Conservation (phyloP, 2,329 filamentous ascomycete genomes). For the Pseudogymnoascus sp. region DNA sequence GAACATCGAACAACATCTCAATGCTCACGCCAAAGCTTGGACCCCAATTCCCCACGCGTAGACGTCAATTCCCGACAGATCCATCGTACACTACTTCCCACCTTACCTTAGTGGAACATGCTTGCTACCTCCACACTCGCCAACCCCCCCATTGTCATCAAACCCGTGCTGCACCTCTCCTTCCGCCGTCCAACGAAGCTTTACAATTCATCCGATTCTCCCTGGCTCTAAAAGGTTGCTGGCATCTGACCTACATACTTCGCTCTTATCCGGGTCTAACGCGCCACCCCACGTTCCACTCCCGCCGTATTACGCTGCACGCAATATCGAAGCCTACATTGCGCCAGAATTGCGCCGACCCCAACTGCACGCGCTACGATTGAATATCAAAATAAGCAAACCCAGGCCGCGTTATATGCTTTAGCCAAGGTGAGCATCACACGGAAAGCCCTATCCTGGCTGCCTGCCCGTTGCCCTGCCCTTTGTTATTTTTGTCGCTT, state of each 20-base stretch:
- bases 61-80: constrained; percentile 7
- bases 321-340: constrained; percentile 1
- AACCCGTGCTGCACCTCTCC: constrained; percentile 3
- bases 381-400: constrained; percentile 6
- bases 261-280: constrained; percentile 2
- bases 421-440: neutral
- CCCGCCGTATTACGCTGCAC: constrained; percentile 3
- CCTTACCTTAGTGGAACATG: constrained; percentile 7
- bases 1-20: neutral
- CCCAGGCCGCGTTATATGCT: constrained; percentile 3
- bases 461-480: neutral
- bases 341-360: neutral
- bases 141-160: constrained; percentile 6
- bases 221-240: neutral
- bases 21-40: neutral
- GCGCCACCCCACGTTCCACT: constrained; percentile 6
- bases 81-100: constrained; percentile 6
- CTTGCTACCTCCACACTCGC: constrained; percentile 6
- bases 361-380: neutral
- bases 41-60: constrained; percentile 6
- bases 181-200: neutral
- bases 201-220: neutral
- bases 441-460: neutral
- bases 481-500: neutral
- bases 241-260: constrained; percentile 3